These are phyloP conservation scores for Lodderomyces jiufengensis DNA, from an alignment of 1,139 yeast genomes.

Conservation along the genomic window DNA sequence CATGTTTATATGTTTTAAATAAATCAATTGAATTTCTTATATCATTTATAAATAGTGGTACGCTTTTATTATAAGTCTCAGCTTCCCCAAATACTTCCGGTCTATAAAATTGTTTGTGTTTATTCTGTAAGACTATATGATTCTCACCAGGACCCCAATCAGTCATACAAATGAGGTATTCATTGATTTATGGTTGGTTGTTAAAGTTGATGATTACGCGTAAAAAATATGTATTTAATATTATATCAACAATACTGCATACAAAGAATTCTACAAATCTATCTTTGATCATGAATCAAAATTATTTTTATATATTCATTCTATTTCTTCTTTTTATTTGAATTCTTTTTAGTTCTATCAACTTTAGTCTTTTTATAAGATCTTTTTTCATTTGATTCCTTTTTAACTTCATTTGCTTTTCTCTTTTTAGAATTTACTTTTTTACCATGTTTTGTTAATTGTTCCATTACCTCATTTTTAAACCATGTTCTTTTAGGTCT, in stretches of 20 bases:
- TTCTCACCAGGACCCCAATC: constrained; percentile 17
- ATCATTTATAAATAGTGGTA: constrained; percentile 18
- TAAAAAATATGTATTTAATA: background rate
- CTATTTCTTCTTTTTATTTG: constrained; percentile 5
- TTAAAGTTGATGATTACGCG: constrained; percentile 1
- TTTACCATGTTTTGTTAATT: constrained; percentile 43
- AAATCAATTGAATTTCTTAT: constrained; percentile 11
- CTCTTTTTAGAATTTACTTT: constrained; percentile 56
- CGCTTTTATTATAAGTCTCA: constrained; percentile 12
- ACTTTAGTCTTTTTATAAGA: constrained; percentile 68
- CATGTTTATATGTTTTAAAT: constrained; percentile 13
- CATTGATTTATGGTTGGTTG: no score
- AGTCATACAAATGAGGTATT: constrained; percentile 4
- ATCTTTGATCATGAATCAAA: no score
- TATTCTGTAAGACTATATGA: constrained; percentile 15
- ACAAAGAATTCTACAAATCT: no score
- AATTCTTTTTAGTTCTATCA: constrained; percentile 43
- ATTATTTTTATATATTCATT: constrained; percentile 1
- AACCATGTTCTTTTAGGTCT: constrained; percentile 98
- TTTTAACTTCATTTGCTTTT: constrained; percentile 45
- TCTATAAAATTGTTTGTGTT: constrained; percentile 13
- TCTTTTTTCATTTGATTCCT: constrained; percentile 42
- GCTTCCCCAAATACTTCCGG: constrained; percentile 18
- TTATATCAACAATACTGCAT: no score
- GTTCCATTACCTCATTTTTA: constrained; percentile 43